Evolutionary conservation across 345 rosid species (phyloP), one percentile per base, ranked within the genome.

Genomic region (Arabidopsis arenosa): DNA sequence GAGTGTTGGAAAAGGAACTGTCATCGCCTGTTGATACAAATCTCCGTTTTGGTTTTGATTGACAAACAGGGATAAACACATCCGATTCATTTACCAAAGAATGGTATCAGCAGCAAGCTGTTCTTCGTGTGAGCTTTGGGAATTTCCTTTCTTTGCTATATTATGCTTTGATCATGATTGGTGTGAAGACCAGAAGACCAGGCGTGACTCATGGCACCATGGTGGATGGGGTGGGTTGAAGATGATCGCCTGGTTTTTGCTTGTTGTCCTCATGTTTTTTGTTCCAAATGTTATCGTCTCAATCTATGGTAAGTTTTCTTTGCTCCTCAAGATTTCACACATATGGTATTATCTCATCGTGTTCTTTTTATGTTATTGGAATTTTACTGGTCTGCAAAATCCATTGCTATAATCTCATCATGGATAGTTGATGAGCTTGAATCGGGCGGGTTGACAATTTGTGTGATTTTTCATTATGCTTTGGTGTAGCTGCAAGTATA

Each of bases 51-150:
- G 59, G 40, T 66, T 13, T 9, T 76, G 64, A 33, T 75, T 70
- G 26, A 41, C 63, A 63, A 75, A 28, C 75, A 95, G 99, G 99
- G 99, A 95, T 95, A 63, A 88, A 84, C 70, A 83, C 85, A 28
- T 85, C 96, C 18, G 87, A 78, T 68, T 39, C 90, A 11, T 85
- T 78, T 48, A 69, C 92, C 2, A 86, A 87, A 79, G 97, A 88
- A 76, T 95, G 97, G 97, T 92, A 62, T 84, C 96, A 95, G 76
- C 78, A 81, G 57, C 93, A 95, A 79, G 96, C 99, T 0, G 98
- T 95, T 44, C 97, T 95, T 74, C 97, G 99, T 17, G 99, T 95
- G 74, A 86, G 98, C 88, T 73, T 95, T 72, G 98, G 99, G 48
- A 90, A 88, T 75, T 95, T 86, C 78, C 75, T 92, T 95, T 95